These are phyloP conservation scores for Haplographium delicatum DNA, from an alignment of 495 filamentous ascomycete species.

Conservation along the genomic window DNA sequence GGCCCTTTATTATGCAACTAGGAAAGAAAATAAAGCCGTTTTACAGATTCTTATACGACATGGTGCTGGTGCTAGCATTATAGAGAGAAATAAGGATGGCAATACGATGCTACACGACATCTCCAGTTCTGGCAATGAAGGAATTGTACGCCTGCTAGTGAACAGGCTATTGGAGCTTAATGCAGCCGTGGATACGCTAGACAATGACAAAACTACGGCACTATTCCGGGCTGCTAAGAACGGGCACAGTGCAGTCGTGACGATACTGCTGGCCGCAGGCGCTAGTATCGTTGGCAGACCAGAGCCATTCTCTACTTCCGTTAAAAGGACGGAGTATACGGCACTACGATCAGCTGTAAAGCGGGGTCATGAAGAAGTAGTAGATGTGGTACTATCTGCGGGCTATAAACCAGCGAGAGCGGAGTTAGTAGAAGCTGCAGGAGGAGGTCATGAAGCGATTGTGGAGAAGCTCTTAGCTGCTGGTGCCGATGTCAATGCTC, in stretches of 20 bases:
- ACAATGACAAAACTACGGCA: conserved; percentile 6
- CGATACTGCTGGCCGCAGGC: conserved; percentile 5
- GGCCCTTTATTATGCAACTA: conserved; percentile 10
- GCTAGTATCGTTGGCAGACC: conserved; percentile 3
- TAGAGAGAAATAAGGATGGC: conserved; percentile 7
- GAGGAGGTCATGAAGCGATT: conserved; percentile 1
- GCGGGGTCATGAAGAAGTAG: conserved; percentile 11
- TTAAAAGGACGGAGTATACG: neutral
- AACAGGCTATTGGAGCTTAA: conserved; percentile 10
- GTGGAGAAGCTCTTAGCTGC: conserved; percentile 11
- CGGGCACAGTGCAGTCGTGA: conserved; percentile 10
- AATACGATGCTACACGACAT: conserved; percentile 1
- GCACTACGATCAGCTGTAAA: conserved; percentile 11
- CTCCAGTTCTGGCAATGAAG: conserved; percentile 2
- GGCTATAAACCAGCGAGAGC: conserved; percentile 8
- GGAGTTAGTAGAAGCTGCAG: conserved; percentile 1
- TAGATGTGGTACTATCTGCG: conserved; percentile 11
- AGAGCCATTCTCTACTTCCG: neutral
- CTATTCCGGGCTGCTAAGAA: conserved; percentile 11
- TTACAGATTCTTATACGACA: conserved; percentile 7
- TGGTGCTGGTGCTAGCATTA: conserved; percentile 8
- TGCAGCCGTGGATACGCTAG: conserved; percentile 10
- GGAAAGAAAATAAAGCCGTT: conserved; percentile 4
- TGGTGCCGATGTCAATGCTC: conserved; percentile 12
- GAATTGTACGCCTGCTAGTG: conserved; percentile 14